Conservation (phyloP, 495 filamentous ascomycete genomes). For the Trichocladium antarcticum region DNA sequence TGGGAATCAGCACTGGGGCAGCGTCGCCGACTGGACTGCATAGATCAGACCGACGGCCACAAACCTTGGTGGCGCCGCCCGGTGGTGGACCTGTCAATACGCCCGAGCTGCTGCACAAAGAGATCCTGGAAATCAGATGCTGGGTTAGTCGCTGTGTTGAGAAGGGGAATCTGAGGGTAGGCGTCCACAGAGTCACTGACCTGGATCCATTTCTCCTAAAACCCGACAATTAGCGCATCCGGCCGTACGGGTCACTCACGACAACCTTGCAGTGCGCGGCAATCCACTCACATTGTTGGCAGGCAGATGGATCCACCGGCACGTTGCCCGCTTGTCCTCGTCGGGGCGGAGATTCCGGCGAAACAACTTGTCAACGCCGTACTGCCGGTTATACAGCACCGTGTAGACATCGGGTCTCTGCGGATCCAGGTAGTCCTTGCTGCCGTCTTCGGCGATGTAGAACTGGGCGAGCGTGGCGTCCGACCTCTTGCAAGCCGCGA, state of each 20-base stretch:
- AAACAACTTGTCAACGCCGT: background rate
- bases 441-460: background rate
- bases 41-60: too few relatives aligned
- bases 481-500: background rate
- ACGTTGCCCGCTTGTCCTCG: background rate
- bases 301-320: conserved; percentile 5
- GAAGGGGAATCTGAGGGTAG: background rate
- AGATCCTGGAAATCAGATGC: background rate
- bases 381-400: background rate
- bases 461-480: background rate
- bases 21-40: background rate
- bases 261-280: too few relatives aligned
- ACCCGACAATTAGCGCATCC: conserved; percentile 5
- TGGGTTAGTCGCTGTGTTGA: background rate
- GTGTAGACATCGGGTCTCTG: background rate
- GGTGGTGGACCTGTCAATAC: background rate
- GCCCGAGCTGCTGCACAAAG: background rate
- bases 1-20: background rate
- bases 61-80: background rate
- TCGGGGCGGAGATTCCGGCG: background rate
- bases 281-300: conserved; percentile 7
- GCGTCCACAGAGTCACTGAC: background rate
- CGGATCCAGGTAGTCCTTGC: background rate
- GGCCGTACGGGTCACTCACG: conserved; percentile 10
- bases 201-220: background rate